Percentiles rank a stretch among this genome's conserved stretches.
These are phyloP conservation scores for Allium sativum DNA, from an alignment of 106 monocot genomes.

Conservation along the genomic window DNA sequence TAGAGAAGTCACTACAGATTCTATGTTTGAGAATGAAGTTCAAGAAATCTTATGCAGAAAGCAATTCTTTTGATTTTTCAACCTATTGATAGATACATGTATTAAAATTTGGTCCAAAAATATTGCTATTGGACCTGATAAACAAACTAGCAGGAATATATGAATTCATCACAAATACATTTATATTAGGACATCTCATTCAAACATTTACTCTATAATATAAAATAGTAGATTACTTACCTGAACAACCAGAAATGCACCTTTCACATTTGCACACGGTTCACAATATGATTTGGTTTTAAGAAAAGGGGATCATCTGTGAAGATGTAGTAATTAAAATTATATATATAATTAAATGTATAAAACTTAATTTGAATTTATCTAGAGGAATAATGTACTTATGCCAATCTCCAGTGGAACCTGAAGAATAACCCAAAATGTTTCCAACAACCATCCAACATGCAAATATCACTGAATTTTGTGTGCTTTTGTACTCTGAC, in stretches of 20 bases:
- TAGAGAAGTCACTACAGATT: too few relatives aligned
- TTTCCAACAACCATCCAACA: slow-evolving; percentile 98
- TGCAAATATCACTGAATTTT: too few relatives aligned
- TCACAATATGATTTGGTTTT: slow-evolving; percentile 78
- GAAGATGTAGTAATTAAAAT: not conserved
- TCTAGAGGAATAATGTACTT: slow-evolving; percentile 28
- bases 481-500: too few relatives aligned
- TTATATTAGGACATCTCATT: not conserved
- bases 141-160: slow-evolving; percentile 32
- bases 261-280: slow-evolving; percentile 93
- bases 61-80: too few relatives aligned
- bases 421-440: slow-evolving; percentile 90
- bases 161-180: slow-evolving; percentile 4
- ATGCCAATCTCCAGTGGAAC: slow-evolving; percentile 75
- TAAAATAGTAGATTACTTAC: slow-evolving; percentile 26
- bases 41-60: too few relatives aligned
- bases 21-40: too few relatives aligned
- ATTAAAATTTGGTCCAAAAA: too few relatives aligned
- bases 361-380: not conserved
- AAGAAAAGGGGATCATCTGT: slow-evolving; percentile 96
- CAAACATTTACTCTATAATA: not conserved
- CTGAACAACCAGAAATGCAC: slow-evolving; percentile 84
- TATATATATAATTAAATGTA: not conserved
- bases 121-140: slow-evolving; percentile 42
- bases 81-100: too few relatives aligned